phyloP scores from a whole-genome alignment of 768 basidiomycete genomes.

The Cystoderma amianthinum region DNA sequence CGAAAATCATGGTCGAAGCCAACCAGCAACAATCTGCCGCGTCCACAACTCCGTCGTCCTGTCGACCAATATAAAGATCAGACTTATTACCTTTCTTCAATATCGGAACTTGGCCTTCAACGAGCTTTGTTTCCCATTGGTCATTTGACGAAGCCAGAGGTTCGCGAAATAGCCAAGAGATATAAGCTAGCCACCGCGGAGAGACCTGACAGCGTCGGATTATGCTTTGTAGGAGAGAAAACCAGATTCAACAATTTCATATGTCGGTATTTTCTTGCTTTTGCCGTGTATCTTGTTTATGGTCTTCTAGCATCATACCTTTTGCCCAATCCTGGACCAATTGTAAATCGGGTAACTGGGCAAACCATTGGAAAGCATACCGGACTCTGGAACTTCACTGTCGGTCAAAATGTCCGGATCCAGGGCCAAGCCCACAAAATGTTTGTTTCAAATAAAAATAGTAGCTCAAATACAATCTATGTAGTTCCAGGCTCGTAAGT shows the following conservation, averaged over 20 bases:
- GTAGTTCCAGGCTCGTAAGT: slow-evolving; percentile 70
- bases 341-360: slow-evolving; percentile 53
- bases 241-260: slow-evolving; percentile 67
- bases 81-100: slow-evolving; percentile 82
- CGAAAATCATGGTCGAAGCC: slow-evolving; percentile 45
- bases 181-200: slow-evolving; percentile 65
- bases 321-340: slow-evolving; percentile 57
- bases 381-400: slow-evolving; percentile 81
- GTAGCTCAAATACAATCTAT: slow-evolving; percentile 54
- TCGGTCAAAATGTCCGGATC: slow-evolving; percentile 76
- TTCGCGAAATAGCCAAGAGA: slow-evolving; percentile 62
- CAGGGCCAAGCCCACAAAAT: slow-evolving; percentile 51
- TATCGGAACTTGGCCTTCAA: slow-evolving; percentile 56
- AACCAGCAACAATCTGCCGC: slow-evolving; percentile 9
- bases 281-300: not conserved
- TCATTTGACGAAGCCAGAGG: slow-evolving; percentile 56
- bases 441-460: slow-evolving; percentile 74
- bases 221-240: slow-evolving; percentile 90
- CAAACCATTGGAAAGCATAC: slow-evolving; percentile 50
- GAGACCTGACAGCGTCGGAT: slow-evolving; percentile 84
- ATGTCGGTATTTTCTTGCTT: slow-evolving; percentile 30
- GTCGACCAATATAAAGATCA: slow-evolving; percentile 76
- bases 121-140: slow-evolving; percentile 80
- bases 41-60: slow-evolving; percentile 48
- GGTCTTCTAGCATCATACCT: slow-evolving; percentile 65